A percentile compares a stretch with the other conserved stretches of the same genome.
These are phyloP conservation scores for Seiridium unicorne DNA, from an alignment of 2,329 filamentous ascomycete genomes.

Conservation along the genomic window DNA sequence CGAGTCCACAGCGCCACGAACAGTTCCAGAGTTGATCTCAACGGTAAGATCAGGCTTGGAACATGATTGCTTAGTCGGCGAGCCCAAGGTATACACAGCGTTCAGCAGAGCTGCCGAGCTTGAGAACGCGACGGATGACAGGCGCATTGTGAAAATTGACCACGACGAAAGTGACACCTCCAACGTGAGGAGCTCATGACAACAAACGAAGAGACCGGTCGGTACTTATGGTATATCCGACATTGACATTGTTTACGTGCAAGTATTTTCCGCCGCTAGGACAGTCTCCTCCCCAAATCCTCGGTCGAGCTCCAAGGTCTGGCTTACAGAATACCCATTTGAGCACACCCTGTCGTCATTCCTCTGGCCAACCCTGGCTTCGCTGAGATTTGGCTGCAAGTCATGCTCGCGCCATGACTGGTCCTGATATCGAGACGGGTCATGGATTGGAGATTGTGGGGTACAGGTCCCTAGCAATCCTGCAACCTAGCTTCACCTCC, in stretches of 20 bases:
- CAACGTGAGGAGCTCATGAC: background rate
- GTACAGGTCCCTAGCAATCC: background rate
- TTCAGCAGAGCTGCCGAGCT: background rate
- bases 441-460: constrained; percentile 3
- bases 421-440: background rate
- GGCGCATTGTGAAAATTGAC: background rate
- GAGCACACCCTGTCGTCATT: background rate
- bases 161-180: too few relatives aligned
- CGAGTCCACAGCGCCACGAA: constrained; percentile 20
- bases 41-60: constrained; percentile 17
- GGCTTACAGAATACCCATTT: too few relatives aligned
- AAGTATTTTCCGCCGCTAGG: background rate
- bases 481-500: background rate
- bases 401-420: background rate
- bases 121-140: background rate
- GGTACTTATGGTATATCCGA: background rate
- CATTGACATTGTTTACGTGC: background rate
- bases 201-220: background rate
- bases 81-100: background rate
- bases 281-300: background rate
- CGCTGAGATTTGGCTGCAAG: background rate
- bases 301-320: background rate
- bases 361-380: background rate
- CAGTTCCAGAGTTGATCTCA: constrained; percentile 15
- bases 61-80: background rate